These are phyloP conservation scores for Onygenales sp. DNA, from an alignment of 2,329 filamentous ascomycete species.

Conservation along the genomic window DNA sequence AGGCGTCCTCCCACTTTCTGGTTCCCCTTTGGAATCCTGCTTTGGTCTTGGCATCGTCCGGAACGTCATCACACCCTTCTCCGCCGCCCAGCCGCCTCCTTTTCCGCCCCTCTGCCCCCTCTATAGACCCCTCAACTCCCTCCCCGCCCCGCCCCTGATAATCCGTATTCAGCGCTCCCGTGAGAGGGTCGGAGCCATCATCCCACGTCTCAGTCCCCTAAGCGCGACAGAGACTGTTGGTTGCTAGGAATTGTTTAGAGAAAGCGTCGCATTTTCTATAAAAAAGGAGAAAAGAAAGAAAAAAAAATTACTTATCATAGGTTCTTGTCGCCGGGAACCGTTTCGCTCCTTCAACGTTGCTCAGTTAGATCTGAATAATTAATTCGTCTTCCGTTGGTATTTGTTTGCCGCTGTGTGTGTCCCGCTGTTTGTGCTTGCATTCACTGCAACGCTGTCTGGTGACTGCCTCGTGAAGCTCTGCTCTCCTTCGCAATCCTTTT, in stretches of 20 bases:
- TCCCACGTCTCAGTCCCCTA: background rate
- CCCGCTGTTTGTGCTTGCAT: background rate
- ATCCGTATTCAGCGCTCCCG: background rate
- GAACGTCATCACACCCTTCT: slow-evolving; percentile 6
- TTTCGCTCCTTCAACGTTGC: no score
- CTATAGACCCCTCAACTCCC: background rate
- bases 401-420: background rate
- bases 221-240: background rate
- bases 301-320: slow-evolving; percentile 2
- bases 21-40: slow-evolving; percentile 6
- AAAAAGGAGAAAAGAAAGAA: background rate
- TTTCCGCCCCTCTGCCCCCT: background rate
- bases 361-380: no score
- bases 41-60: slow-evolving; percentile 14
- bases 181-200: no score
- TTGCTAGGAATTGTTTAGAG: background rate
- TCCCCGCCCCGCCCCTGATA: background rate
- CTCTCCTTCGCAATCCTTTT: background rate
- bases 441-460: background rate
- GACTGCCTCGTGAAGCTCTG: background rate
- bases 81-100: background rate
- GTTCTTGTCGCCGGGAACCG: background rate
- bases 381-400: background rate
- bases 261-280: background rate
- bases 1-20: slow-evolving; percentile 9